These are phyloP conservation scores for Megacollybia marginata DNA, from an alignment of 768 basidiomycete species.

Conservation along the genomic window DNA sequence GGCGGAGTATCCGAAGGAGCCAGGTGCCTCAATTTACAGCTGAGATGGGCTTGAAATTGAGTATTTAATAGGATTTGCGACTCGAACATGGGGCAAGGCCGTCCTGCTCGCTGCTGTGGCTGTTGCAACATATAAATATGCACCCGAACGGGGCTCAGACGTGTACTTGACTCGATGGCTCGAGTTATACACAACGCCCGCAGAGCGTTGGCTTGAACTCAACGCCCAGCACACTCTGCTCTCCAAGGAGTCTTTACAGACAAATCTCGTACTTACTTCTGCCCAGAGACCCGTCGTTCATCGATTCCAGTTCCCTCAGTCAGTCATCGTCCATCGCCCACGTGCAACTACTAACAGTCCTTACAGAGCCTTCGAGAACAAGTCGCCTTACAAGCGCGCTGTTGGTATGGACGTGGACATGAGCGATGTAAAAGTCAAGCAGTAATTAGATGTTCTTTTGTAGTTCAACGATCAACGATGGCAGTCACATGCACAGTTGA, in stretches of 20 bases:
- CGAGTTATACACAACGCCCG: conserved; percentile 44
- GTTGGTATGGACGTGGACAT: conserved; percentile 42
- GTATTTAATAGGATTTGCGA: conserved; percentile 44
- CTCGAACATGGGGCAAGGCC: conserved; percentile 62
- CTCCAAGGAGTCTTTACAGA: conserved; percentile 34
- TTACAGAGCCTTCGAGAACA: conserved; percentile 46
- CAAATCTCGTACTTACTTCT: conserved; percentile 33
- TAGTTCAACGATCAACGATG: no score
- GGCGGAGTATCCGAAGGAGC: conserved; percentile 45
- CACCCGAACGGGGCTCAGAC: conserved; percentile 54
- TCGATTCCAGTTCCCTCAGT: conserved; percentile 72
- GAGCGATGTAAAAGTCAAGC: conserved; percentile 9
- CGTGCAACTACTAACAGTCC: not conserved
- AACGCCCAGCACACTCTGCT: conserved; percentile 52
- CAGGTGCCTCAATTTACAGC: conserved; percentile 32
- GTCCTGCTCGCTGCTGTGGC: conserved; percentile 41
- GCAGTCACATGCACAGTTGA: not conserved
- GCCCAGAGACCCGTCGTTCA: conserved; percentile 43
- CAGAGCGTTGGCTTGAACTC: conserved; percentile 44
- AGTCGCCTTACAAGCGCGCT: conserved; percentile 51
- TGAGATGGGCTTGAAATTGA: not conserved
- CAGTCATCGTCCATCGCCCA: conserved; percentile 21
- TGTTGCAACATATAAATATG: conserved; percentile 59
- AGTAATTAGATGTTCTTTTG: not conserved
- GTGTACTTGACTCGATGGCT: conserved; percentile 64